Evolutionary conservation across 805 yeast genomes (phyloP), one percentile per base, ranked within the genome.

Genomic region (Schwanniomyces occidentalis): DNA sequence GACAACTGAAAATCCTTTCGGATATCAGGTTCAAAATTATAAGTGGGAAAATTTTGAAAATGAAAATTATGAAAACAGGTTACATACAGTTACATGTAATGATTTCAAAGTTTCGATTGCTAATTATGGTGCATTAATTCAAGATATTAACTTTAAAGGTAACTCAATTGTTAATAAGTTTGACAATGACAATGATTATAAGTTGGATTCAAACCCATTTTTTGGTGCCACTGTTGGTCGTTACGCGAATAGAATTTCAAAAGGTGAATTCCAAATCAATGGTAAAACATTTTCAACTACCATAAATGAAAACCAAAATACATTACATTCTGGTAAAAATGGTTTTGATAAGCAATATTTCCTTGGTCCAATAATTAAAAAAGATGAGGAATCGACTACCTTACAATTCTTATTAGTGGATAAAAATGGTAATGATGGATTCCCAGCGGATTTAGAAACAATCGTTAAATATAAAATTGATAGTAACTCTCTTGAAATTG

Each of bases 201-300:
- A 44, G 17, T 40, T 46, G 26, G 41, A 52, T 13, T 51, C 63
- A 20, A 71, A 75, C 48, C 77, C 79, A 13, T 78, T 63, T 51
- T 68, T 80, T 37, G 86, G 86, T 23, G 77, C 85, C 18, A 75
- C 83, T 13, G 71, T 80, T 24, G 88, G 88, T 18, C 67, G 87
- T 28, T 73, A 66, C 40, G 85, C 85, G 34, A 82, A 81, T 54
- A 67, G 87, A 38, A 71, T 81, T 32, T 48, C 57, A 8, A 60
- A 62, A 27, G 82, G 77, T 19, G 42, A 50, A 32, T 65, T 76
- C 42, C 33, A 42, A 9, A 40, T 78, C 15, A 61, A 63, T 22
- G 77, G 73, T 5, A 49, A 58, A 34, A 49, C 53, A 8, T 72
- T 65, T 48, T 49, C 60, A 15, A 54, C 80, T 35, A 63, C 69